phyloP scores from a whole-genome alignment of 345 rosid genomes.

The Conringia planisiliqua region DNA sequence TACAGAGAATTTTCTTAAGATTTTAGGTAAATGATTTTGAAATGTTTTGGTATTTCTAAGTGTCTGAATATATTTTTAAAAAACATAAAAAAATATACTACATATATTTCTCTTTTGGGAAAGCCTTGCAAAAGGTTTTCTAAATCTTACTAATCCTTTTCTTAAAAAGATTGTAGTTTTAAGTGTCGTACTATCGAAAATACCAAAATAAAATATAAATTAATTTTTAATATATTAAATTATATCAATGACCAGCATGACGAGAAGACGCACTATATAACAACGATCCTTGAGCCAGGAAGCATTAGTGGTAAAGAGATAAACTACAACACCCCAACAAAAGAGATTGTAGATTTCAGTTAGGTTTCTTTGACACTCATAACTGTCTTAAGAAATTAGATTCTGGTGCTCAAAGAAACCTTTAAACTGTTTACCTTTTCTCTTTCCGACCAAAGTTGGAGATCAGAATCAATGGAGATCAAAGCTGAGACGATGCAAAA shows the following conservation, averaged over 20 bases:
- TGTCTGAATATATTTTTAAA: neutral
- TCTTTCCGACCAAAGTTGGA: neutral
- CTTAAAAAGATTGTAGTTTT: neutral
- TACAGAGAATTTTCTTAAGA: neutral
- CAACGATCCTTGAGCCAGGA: slow-evolving; percentile 21
- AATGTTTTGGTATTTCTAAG: neutral
- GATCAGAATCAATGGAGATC: slow-evolving; percentile 42
- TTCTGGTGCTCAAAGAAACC: slow-evolving; percentile 24
- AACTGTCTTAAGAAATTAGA: slow-evolving; percentile 12
- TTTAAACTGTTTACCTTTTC: slow-evolving; percentile 15
- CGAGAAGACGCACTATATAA: slow-evolving; percentile 36
- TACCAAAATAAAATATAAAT: neutral
- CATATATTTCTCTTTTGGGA: neutral
- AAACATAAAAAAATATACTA: neutral
- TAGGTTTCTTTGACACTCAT: slow-evolving; percentile 8
- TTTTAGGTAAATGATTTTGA: neutral
- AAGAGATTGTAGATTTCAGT: neutral
- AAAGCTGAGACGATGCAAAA: slow-evolving; percentile 37
- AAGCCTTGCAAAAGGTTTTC: neutral
- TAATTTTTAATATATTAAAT: neutral
- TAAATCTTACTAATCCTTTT: neutral
- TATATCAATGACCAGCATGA: slow-evolving; percentile 17
- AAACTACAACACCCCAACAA: neutral
- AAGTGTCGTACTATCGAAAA: neutral
- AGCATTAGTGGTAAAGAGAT: slow-evolving; percentile 20